Evolutionary conservation across 768 basidiomycete genomes (phyloP).

Genomic region (Leccinum subgranulosum): DNA sequence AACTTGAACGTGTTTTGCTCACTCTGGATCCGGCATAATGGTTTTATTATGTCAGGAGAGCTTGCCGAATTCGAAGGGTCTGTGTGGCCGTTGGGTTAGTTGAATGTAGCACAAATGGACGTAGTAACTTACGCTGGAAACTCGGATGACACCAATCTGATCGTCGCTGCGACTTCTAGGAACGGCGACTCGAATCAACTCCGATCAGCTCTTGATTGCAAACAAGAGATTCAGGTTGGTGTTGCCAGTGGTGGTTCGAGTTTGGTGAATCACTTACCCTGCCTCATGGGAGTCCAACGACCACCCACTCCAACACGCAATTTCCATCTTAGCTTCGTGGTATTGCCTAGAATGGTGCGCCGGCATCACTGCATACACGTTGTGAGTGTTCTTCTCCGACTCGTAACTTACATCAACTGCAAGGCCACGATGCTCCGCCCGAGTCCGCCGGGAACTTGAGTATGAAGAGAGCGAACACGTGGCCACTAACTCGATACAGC

Average conservation of each 20-base stretch:
- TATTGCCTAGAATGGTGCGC: not conserved
- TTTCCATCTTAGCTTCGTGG: constrained; percentile 14
- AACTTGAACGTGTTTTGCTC: constrained; percentile 2
- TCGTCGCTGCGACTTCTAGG: not conserved
- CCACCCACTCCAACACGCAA: constrained; percentile 1
- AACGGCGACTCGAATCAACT: not conserved
- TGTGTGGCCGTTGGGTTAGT: not conserved
- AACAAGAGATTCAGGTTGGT: not conserved
- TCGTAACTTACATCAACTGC: not conserved
- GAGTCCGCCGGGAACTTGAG: not conserved
- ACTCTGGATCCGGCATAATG: constrained; percentile 14
- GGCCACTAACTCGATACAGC: not conserved
- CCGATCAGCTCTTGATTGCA: not conserved
- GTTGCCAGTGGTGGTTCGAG: constrained; percentile 1
- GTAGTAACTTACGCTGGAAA: constrained; percentile 6
- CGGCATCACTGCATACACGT: not conserved
- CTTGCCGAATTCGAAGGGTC: not conserved
- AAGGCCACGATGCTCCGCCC: not conserved
- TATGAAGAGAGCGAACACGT: not conserved
- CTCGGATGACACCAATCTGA: not conserved
- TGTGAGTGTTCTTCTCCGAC: not conserved
- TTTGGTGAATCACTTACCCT: constrained; percentile 3
- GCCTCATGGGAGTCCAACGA: constrained; percentile 15
- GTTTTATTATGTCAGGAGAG: not conserved
- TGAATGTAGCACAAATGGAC: not conserved